Base-by-base conservation (phyloP, 2,329 filamentous ascomycete genomes). In the Furcasterigmium furcatum region DNA sequence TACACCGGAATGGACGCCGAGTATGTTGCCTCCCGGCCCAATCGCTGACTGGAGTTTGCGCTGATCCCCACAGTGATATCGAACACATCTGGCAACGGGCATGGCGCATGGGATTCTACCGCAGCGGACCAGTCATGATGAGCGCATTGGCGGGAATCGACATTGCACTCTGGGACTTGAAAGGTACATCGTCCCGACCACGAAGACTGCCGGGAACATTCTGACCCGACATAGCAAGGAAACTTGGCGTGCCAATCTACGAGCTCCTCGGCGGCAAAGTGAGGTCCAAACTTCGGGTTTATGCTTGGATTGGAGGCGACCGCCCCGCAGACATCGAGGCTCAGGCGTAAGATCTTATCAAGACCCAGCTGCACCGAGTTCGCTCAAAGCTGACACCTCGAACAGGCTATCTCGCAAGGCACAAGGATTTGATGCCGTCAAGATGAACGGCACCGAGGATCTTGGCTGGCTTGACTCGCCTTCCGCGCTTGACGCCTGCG, bases 371-470 rank as follows among this genome's bases (percentile, higher is more conserved):
- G 18, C 6, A 12, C 30, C 3, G 14, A 7, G 14, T 13, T 32
- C 13, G 25, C 25, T 29, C 8, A 9, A 13, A 13, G 30, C 34
- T 36, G 19, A 36, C n/a, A 36, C n/a, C 4, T 9, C 10, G 4
- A 25, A 40, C 49, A 82, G 78, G 4, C 73, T 78, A 55, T 72
- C 70, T 6, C 72, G 81, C 5, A 73, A 77, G 54, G 67, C 69
- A 10, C 82, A 87, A 61, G 84, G 84, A 0, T 82, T 88, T 58
- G 80, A 69, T 3, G 73, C 77, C 4, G 77, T 90, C 44, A 91
- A 91, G 60, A 91, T 91, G 87, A 90, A 91, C 58, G 87, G 77
- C 6, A 91, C 87, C 0, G 84, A 86, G 57, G 87, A 90, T 50
- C 64, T 90, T 2, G 83, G 80, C 52, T 91, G 86, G 86, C 72